Evolutionary conservation across 2,329 filamentous ascomycete species (phyloP), one percentile per base, ranked within the genome.

Genomic region (Dactylella cylindrospora): DNA sequence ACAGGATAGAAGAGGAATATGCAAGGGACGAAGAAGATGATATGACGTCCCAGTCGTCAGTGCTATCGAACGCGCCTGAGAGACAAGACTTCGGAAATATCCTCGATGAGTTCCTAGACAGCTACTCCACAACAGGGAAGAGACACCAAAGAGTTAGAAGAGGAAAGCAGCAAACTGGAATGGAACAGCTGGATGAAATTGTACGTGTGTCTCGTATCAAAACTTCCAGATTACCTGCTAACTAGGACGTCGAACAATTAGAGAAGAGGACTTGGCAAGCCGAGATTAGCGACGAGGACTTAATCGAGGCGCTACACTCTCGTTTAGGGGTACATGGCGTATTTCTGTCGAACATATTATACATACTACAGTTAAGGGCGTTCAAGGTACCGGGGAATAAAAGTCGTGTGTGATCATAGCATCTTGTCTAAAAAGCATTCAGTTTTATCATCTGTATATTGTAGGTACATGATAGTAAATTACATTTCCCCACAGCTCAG

Each of bases 141-240:
- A 84, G 84, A 72, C 77, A 79, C 22, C 69, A 73, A 35, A 74
- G 79, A 49, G 80, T 89, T 15, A 91, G 90, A 76, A 89, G 90
- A 74, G 85, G 85, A 13, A 88, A 85, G 70, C 83, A 86, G 66
- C 85, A 86, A 71, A 87, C 80, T 60, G 93, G 93, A 0, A 78
- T 96, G 66, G 84, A 88, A 73, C 88, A 97, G 76, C 77, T 97
- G 61, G 93, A 97, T 67, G 91, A 97, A 74, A 85, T 98, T 45
- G 79, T 93, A 49, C 49, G 57, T 40, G 17, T 12, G 3, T 25
- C 5, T 32, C 28, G 10, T 20, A 25, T 13, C 15, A 5, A 19
- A 25, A 22, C 2, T n/a, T 19, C 2, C 9, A 2, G 13, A 32
- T 25, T 12, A 41, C n/a, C n/a, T 25, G 31, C 43, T 62, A 62